A percentile compares a stretch with the other conserved stretches of the same genome.
phyloP scores from a whole-genome alignment of 768 basidiomycete genomes.

The Suillus subalutaceus region DNA sequence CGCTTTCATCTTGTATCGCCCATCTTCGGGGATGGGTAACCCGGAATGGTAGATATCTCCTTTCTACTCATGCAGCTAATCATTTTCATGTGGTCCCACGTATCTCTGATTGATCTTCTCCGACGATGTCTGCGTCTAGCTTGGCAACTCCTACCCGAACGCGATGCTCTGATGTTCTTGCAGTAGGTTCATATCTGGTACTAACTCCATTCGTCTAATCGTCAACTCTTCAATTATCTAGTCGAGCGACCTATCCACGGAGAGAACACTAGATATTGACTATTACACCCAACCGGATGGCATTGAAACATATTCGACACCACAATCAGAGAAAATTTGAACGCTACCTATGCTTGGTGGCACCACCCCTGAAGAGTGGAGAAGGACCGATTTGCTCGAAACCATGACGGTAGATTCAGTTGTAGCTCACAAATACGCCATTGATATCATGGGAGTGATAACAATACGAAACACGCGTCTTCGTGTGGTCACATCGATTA shows the following conservation, averaged over 20 bases:
- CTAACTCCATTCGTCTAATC: not conserved
- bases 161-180: not conserved
- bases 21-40: not conserved
- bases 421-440: too few species aligned
- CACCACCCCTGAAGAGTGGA: not conserved
- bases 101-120: not conserved
- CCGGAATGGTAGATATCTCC: not conserved
- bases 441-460: too few species aligned
- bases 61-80: not conserved
- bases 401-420: too few species aligned
- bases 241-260: not conserved
- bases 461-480: too few species aligned
- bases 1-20: not conserved
- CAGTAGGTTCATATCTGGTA: not conserved
- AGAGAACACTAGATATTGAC: not conserved
- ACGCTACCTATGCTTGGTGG: not conserved
- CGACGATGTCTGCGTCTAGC: not conserved
- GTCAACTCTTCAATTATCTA: not conserved
- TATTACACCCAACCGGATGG: not conserved
- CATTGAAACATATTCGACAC: not conserved
- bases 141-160: not conserved
- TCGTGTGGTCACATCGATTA: too few species aligned
- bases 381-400: too few species aligned
- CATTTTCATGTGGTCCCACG: not conserved
- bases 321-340: not conserved